These are phyloP conservation scores for Gossypium davidsonii DNA, from an alignment of 441 rosid genomes.

Conservation along the genomic window DNA sequence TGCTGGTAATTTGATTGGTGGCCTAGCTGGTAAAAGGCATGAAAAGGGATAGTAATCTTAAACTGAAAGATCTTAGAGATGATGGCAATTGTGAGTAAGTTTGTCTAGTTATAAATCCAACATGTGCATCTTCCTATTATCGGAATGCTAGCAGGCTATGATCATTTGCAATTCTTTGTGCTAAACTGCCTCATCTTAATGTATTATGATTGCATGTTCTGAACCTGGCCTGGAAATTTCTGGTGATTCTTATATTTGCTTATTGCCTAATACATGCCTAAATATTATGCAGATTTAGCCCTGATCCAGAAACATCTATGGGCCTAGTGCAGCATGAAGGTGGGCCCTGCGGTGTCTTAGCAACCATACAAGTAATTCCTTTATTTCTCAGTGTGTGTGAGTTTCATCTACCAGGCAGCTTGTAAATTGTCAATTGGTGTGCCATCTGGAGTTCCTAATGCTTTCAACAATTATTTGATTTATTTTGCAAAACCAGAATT, in stretches of 20 bases:
- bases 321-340: slow-evolving; percentile 99
- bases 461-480: neutral
- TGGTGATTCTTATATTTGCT: slow-evolving; percentile 10
- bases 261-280: slow-evolving; percentile 31
- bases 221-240: neutral
- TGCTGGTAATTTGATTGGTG: neutral
- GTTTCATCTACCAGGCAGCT: slow-evolving; percentile 10
- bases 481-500: neutral
- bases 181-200: neutral
- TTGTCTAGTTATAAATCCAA: neutral
- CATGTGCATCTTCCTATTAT: neutral
- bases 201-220: neutral
- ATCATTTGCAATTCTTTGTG: neutral
- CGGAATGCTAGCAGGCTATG: neutral
- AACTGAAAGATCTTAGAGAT: neutral
- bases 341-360: slow-evolving; percentile 99
- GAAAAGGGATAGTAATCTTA: neutral
- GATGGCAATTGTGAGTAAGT: neutral
- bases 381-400: slow-evolving; percentile 23
- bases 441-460: neutral
- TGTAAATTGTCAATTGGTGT: neutral
- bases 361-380: slow-evolving; percentile 79
- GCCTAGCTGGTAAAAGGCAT: neutral
- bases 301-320: slow-evolving; percentile 93
- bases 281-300: slow-evolving; percentile 70